Evolutionary conservation across 495 filamentous ascomycete species (phyloP).

Genomic region (Penicillium paxilli): DNA sequence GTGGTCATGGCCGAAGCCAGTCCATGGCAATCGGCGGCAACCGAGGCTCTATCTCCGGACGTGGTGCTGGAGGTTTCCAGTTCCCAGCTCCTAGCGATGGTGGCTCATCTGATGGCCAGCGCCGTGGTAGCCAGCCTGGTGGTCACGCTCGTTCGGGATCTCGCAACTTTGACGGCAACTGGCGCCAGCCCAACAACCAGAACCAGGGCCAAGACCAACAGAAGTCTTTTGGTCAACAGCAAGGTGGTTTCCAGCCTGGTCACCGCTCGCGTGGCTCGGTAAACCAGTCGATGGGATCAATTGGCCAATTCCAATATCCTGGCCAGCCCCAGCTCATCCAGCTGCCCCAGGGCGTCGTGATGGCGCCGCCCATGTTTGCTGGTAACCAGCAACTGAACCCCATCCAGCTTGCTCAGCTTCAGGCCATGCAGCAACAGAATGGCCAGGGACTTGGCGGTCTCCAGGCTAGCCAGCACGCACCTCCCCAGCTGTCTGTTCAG

Average conservation of each 20-base stretch:
- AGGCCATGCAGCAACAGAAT: slow-evolving; percentile 84
- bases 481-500: slow-evolving; percentile 55
- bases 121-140: slow-evolving; percentile 62
- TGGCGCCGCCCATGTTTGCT: slow-evolving; percentile 67
- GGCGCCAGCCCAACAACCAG: slow-evolving; percentile 84
- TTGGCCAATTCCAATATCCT: slow-evolving; percentile 88
- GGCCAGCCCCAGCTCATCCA: slow-evolving; percentile 90
- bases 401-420: slow-evolving; percentile 86
- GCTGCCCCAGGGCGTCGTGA: slow-evolving; percentile 76
- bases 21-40: slow-evolving; percentile 66
- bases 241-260: slow-evolving; percentile 79
- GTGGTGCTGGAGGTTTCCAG: slow-evolving; percentile 67
- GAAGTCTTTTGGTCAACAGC: slow-evolving; percentile 63
- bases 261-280: slow-evolving; percentile 85
- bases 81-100: slow-evolving; percentile 61
- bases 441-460: slow-evolving; percentile 68
- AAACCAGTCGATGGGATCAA: slow-evolving; percentile 79
- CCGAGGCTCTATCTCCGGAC: slow-evolving; percentile 53
- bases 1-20: slow-evolving; percentile 65
- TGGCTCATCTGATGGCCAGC: slow-evolving; percentile 62
- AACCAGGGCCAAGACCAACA: slow-evolving; percentile 52
- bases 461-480: slow-evolving; percentile 76
- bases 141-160: slow-evolving; percentile 78
- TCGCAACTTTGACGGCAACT: slow-evolving; percentile 96
- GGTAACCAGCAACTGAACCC: slow-evolving; percentile 83